Percentiles rank a stretch among this genome's conserved stretches.
phyloP scores from a whole-genome alignment of 352 stramenopile genomes.

The Aphanomyces cochlioides region DNA sequence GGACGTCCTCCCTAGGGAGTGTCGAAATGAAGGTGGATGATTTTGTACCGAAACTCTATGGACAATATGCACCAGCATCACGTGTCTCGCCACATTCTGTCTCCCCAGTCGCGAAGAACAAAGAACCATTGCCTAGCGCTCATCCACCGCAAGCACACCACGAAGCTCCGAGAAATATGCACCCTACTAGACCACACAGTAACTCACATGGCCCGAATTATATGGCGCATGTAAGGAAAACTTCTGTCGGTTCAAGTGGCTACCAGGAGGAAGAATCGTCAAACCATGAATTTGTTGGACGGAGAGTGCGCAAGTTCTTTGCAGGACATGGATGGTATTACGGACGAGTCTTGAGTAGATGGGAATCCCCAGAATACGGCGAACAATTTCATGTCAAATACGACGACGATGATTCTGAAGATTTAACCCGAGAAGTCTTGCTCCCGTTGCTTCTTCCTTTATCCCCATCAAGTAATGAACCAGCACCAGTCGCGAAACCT shows the following conservation, averaged over 20 bases:
- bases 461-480: slow-evolving; percentile 1
- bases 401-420: slow-evolving; percentile 24
- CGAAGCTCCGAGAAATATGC: no score
- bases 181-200: no score
- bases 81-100: not conserved
- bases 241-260: no score
- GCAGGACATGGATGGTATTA: slow-evolving; percentile 28
- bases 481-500: not conserved
- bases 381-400: slow-evolving; percentile 27
- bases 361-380: slow-evolving; percentile 26
- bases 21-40: slow-evolving; percentile 19
- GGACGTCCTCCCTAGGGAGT: not conserved
- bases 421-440: slow-evolving; percentile 13
- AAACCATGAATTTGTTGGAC: slow-evolving; percentile 9
- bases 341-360: slow-evolving; percentile 13
- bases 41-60: slow-evolving; percentile 1
- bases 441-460: slow-evolving; percentile 6
- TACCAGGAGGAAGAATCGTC: not conserved
- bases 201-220: no score
- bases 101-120: not conserved
- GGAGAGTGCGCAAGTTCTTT: slow-evolving; percentile 27
- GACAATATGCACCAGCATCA: not conserved
- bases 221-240: no score
- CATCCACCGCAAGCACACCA: not conserved
- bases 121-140: not conserved